Conservation (phyloP, 805 yeast species). For the Candida orba region DNA sequence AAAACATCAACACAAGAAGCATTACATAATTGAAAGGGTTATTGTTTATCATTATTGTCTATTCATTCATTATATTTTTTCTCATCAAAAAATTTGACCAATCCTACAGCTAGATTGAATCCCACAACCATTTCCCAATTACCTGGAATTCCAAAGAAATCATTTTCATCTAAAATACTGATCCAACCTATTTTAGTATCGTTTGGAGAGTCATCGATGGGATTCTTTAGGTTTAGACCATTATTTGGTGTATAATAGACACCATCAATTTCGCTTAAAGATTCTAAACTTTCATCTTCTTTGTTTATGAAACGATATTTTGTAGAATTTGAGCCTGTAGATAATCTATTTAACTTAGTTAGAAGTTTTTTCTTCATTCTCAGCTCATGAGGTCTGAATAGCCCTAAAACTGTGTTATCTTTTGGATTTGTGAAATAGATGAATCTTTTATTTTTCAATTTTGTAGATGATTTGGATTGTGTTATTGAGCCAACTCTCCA, state of each 20-base stretch:
- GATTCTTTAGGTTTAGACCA: conserved; percentile 40
- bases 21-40: conserved; percentile 1
- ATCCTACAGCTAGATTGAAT: conserved; percentile 44
- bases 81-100: conserved; percentile 22
- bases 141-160: conserved; percentile 29
- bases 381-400: conserved; percentile 26
- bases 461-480: conserved; percentile 24
- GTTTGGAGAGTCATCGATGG: conserved; percentile 56
- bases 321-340: background rate
- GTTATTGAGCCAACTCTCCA: conserved; percentile 44
- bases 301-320: background rate
- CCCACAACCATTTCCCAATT: conserved; percentile 51
- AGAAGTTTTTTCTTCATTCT: conserved; percentile 33
- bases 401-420: conserved; percentile 29
- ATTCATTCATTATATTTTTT: background rate
- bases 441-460: conserved; percentile 23
- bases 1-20: background rate
- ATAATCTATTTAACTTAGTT: conserved; percentile 19
- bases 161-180: conserved; percentile 44
- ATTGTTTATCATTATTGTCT: background rate
- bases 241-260: conserved; percentile 38
- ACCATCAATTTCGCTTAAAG: conserved; percentile 2
- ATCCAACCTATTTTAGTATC: conserved; percentile 59
- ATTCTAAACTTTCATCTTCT: background rate
- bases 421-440: conserved; percentile 22